Base-by-base conservation (phyloP, 371 early-diverging fungal genomes). In the Apophysomyces sp. region DNA sequence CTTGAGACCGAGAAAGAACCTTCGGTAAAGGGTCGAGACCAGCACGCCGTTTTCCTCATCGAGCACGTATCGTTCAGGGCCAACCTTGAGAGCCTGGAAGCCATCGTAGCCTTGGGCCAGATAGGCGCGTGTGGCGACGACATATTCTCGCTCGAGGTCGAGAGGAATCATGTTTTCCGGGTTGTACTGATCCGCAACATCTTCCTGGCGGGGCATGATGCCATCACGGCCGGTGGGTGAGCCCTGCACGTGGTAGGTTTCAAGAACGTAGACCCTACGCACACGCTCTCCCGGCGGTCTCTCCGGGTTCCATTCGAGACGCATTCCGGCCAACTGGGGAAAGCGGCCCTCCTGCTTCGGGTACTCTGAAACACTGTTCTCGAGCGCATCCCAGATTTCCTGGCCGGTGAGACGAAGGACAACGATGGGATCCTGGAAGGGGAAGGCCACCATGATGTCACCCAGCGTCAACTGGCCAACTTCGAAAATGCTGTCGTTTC, bases 311-410 rank as follows among this genome's bases (percentile, higher is more conserved):
- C 83, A 88, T 58, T 69, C 77, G 11, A 86, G 66, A 16, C 80
- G 74, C n/a, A 88, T 40, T 0, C 88, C 88, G 32, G 86, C 77
- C 32, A 87, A 61, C 40, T 88, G 83, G 3, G 88, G 89, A 52
- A 88, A 88, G 29, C 88, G 63, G 4, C 89, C 89, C 34, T 88
- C 89, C 57, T 85, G 86, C 24, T 80, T 83, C 3, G 89, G 89
- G 61, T 79, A 81, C 69, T 75, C 81, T 29, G 83, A 80, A 15
- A 88, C 76, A 30, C 80, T 76, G 61, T 81, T 84, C 55, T 88
- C 88, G 16, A 88, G 61, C 0, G 85, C 88, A 8, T 76, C 81
- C 61, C 77, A 76, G 26, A 87, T 55, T 55, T 86, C 80, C 31
- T 72, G 65, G 2, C 89, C 89, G 0, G 84, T 81, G 13, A 88